Evolutionary conservation across 352 stramenopile species (phyloP).

Genomic region (Pythium utonaiense): DNA sequence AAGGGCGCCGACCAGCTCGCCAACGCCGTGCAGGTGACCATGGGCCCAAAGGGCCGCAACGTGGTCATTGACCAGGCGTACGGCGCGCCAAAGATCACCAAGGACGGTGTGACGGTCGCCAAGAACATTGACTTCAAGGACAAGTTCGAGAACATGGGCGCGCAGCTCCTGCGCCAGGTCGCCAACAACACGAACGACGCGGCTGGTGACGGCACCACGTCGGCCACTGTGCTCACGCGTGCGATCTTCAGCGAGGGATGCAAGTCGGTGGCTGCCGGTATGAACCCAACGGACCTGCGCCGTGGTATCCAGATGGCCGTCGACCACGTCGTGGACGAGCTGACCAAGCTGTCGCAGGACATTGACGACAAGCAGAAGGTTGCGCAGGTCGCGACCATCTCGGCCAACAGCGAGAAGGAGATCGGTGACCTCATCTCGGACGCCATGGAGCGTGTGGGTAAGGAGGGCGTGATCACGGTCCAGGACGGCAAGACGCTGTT

Average conservation of each 20-base stretch:
- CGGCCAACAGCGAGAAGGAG: constrained; percentile 97
- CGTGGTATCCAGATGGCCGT: constrained; percentile 98
- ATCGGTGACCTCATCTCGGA: constrained; percentile 98
- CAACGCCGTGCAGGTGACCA: constrained; percentile 99
- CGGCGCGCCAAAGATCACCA: constrained; percentile 96
- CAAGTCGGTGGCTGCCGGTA: constrained; percentile 98
- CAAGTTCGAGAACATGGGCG: constrained; percentile 91
- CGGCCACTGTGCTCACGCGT: constrained; percentile 97
- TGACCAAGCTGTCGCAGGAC: constrained; percentile 95
- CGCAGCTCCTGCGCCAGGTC: constrained; percentile 78
- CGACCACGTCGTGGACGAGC: constrained; percentile 93
- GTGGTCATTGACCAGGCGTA: constrained; percentile 99
- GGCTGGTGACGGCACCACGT: constrained; percentile 99
- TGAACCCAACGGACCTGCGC: constrained; percentile 99
- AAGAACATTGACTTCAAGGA: constrained; percentile 98
- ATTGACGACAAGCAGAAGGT: constrained; percentile 99
- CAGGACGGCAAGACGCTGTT: constrained; percentile 99
- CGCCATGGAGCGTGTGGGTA: constrained; percentile 99
- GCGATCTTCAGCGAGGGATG: constrained; percentile 99
- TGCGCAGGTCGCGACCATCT: constrained; percentile 99
- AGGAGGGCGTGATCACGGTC: constrained; percentile 98
- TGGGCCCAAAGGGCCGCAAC: constrained; percentile 99
- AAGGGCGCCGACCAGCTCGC: constrained; percentile 97
- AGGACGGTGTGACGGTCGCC: constrained; percentile 97
- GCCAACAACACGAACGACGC: constrained; percentile 99